Evolutionary conservation across 2,329 filamentous ascomycete genomes (phyloP), one percentile per base, ranked within the genome.

Genomic region (Phyllosticta citribraziliensis): DNA sequence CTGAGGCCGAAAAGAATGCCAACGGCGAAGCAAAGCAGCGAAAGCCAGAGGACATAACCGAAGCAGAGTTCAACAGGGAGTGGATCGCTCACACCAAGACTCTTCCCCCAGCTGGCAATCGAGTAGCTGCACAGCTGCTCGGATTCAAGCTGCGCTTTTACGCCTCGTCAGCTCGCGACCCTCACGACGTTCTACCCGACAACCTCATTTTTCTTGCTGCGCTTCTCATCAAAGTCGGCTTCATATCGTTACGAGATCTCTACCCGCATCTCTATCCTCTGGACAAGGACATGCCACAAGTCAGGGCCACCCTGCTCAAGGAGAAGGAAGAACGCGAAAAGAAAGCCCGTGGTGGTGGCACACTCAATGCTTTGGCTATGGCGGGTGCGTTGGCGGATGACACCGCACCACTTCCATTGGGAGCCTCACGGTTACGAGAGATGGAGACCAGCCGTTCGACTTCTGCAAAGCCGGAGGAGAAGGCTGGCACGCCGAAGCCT

Each of bases 121-220:
- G 88, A 52, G 90, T 95, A 63, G 94, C 94, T 1, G 95, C 95
- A 30, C 94, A 97, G 72, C 82, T 99, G 3, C 85, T 99, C 14
- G 94, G 94, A 3, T 99, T 99, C 81, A 99, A 99, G 75, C 82
- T 99, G 57, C 89, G 90, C 14, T 99, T 96, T 73, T 99, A 99
- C 70, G 88, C 90, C 51, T 95, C 91, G 0, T 80, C 86, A 27
- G 86, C 88, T 40, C 84, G 93, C 61, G 85, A 89, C 63, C 82
- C 86, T 59, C 79, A 82, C 1, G 94, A 97, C 68, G 81, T 86
- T 2, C 80, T 97, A 2, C 94, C 94, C 0, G 89, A 94, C 50
- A 99, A 99, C 67, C 80, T 99, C 2, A 90, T 97, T 30, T 96
- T 94, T 66, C 82, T 99, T 19, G 88, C 92, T 0, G 92, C 94